Evolutionary conservation across 1,284 basidiomycete species (phyloP).

Genomic region (Ustilago vetiveriae): DNA sequence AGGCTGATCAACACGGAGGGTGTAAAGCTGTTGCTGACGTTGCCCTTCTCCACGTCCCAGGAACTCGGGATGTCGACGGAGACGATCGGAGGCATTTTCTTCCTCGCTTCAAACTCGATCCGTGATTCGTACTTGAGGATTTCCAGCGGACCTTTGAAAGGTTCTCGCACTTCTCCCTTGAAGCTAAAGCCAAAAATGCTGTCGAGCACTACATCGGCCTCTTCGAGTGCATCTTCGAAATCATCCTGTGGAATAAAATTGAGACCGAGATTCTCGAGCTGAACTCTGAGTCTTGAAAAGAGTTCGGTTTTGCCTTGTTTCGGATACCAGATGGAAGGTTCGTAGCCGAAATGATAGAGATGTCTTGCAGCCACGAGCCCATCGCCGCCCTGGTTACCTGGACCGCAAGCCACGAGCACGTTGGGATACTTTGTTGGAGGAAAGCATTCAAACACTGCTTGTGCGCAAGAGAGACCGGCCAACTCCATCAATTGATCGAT

Average conservation of each 20-base stretch:
- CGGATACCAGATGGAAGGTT: constrained; percentile 61
- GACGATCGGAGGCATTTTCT: constrained; percentile 59
- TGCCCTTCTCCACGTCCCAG: constrained; percentile 88
- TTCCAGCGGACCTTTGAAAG: constrained; percentile 81
- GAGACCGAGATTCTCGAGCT: constrained; percentile 88
- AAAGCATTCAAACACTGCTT: constrained; percentile 82
- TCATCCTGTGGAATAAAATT: constrained; percentile 70
- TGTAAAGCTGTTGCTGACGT: constrained; percentile 71
- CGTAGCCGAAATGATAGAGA: constrained; percentile 70
- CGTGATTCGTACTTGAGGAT: constrained; percentile 70
- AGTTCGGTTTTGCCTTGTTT: constrained; percentile 61
- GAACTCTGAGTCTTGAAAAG: constrained; percentile 76
- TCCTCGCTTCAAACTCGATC: constrained; percentile 55
- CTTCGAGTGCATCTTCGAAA: constrained; percentile 71
- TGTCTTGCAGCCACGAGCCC: constrained; percentile 96
- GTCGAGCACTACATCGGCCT: constrained; percentile 86
- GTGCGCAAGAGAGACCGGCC: constrained; percentile 94
- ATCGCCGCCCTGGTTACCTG: constrained; percentile 87
- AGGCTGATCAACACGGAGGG: constrained; percentile 87
- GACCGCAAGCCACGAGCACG: constrained; percentile 92
- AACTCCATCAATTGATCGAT: constrained; percentile 89
- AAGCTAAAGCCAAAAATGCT: constrained; percentile 99
- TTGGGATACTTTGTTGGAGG: constrained; percentile 74
- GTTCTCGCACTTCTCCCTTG: constrained; percentile 77
- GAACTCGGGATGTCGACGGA: constrained; percentile 92